Percentiles rank a stretch among this genome's conserved stretches.
Evolutionary conservation across 257 asterid genomes (phyloP).

Genomic region (Penstemon eatonii): DNA sequence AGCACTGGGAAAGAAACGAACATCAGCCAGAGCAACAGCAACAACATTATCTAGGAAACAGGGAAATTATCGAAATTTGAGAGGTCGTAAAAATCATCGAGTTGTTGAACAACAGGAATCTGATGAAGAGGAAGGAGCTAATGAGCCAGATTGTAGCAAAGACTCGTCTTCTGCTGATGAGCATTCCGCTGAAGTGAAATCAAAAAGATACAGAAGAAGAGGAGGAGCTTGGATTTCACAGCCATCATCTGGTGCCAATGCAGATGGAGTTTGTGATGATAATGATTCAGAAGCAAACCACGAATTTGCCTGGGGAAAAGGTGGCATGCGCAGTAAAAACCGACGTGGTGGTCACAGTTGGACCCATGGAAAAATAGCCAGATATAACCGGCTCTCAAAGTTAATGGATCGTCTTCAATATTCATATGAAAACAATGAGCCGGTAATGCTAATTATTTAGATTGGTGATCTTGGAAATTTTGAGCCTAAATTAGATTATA

Average conservation of each 20-base stretch:
- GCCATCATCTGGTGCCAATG: slow-evolving; percentile 58
- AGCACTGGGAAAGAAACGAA: slow-evolving; percentile 88
- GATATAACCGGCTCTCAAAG: slow-evolving; percentile 65
- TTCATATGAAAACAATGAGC: slow-evolving; percentile 58
- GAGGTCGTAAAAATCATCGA: slow-evolving; percentile 68
- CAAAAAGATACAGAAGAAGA: slow-evolving; percentile 71
- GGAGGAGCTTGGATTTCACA: slow-evolving; percentile 58
- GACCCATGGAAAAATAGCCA: slow-evolving; percentile 51
- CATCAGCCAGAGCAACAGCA: slow-evolving; percentile 57
- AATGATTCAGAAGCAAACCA: slow-evolving; percentile 67
- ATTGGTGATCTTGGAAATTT: slow-evolving; percentile 13
- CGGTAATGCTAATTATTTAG: slow-evolving; percentile 33
- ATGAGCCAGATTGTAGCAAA: slow-evolving; percentile 72
- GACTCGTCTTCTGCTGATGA: slow-evolving; percentile 91
- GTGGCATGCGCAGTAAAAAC: slow-evolving; percentile 76
- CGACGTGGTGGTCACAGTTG: slow-evolving; percentile 66
- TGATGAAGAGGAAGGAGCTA: slow-evolving; percentile 82
- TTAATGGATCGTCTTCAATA: slow-evolving; percentile 63
- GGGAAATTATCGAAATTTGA: slow-evolving; percentile 54
- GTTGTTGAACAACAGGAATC: slow-evolving; percentile 63
- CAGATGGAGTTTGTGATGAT: slow-evolving; percentile 58
- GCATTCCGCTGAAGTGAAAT: slow-evolving; percentile 61
- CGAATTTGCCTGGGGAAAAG: slow-evolving; percentile 77
- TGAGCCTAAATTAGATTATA: neutral
- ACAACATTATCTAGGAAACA: slow-evolving; percentile 64